A percentile compares a stretch with the other conserved stretches of the same genome.
phyloP scores from a whole-genome alignment of 164 flowering plant species.

The Berberis thunbergii region DNA sequence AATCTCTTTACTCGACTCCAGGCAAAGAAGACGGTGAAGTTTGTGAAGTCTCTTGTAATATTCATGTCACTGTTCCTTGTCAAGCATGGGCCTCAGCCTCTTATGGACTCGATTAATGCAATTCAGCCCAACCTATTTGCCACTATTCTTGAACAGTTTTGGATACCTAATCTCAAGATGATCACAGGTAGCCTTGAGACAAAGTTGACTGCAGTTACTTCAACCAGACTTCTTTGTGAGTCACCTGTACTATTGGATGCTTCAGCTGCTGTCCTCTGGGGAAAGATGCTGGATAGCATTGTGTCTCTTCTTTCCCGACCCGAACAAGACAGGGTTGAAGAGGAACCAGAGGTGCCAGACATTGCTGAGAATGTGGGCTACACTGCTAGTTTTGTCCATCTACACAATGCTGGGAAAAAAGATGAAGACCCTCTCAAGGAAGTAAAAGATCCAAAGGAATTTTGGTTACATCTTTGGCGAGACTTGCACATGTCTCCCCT shows the following conservation, averaged over 20 bases:
- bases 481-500: constrained; percentile 49
- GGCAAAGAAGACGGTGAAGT: constrained; percentile 38
- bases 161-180: constrained; percentile 82
- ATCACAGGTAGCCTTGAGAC: constrained; percentile 68
- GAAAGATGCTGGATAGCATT: constrained; percentile 76
- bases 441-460: constrained; percentile 69
- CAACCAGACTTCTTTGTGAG: constrained; percentile 78
- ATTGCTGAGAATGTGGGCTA: constrained; percentile 68
- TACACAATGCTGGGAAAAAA: constrained; percentile 80
- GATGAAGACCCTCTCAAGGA: constrained; percentile 87
- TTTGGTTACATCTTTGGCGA: constrained; percentile 59
- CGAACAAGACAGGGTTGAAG: constrained; percentile 73
- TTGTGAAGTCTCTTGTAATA: constrained; percentile 62
- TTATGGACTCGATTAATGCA: constrained; percentile 57
- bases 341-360: constrained; percentile 85
- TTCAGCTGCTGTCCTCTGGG: constrained; percentile 55
- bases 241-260: constrained; percentile 53
- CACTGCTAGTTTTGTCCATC: constrained; percentile 64
- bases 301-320: constrained; percentile 77
- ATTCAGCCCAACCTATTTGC: constrained; percentile 55
- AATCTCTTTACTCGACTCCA: constrained; percentile 52
- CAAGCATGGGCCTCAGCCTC: constrained; percentile 59
- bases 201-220: constrained; percentile 77
- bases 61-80: constrained; percentile 89
- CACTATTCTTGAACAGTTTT: constrained; percentile 58